A percentile compares a stretch with the other conserved stretches of the same genome.
These are phyloP conservation scores for Ormosia emarginata DNA, from an alignment of 306 rosid species.

Conservation along the genomic window DNA sequence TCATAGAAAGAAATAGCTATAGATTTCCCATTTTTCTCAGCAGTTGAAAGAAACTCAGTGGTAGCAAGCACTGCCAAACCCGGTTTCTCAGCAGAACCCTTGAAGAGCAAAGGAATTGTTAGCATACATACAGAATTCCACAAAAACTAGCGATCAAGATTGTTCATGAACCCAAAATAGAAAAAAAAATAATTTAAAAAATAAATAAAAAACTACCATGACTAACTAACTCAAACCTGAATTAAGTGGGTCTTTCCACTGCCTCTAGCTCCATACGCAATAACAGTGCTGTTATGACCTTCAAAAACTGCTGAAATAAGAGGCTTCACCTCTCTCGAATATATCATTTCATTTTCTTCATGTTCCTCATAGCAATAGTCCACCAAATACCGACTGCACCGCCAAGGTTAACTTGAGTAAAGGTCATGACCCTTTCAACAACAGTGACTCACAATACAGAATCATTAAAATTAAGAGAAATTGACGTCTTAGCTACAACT, in stretches of 20 bases:
- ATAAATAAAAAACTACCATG: not conserved
- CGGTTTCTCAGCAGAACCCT: slow-evolving; percentile 72
- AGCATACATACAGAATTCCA: not conserved
- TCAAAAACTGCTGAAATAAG: slow-evolving; percentile 60
- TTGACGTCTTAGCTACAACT: not conserved
- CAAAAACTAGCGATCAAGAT: not conserved
- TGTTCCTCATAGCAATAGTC: slow-evolving; percentile 62
- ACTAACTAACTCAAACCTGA: slow-evolving; percentile 53
- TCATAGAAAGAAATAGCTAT: slow-evolving; percentile 69
- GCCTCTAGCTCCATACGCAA: slow-evolving; percentile 82
- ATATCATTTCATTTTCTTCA: slow-evolving; percentile 59
- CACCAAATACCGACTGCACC: slow-evolving; percentile 56
- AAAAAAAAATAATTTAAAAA: not conserved
- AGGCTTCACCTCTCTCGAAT: slow-evolving; percentile 62
- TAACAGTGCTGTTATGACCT: slow-evolving; percentile 67
- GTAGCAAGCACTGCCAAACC: slow-evolving; percentile 73
- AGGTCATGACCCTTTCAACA: not conserved
- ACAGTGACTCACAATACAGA: not conserved
- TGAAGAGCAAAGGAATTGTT: slow-evolving; percentile 25
- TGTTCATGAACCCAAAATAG: not conserved
- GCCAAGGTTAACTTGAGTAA: not conserved
- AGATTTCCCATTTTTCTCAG: slow-evolving; percentile 47
- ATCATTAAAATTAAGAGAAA: not conserved
- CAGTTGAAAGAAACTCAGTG: slow-evolving; percentile 53
- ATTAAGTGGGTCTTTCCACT: slow-evolving; percentile 74